Evolutionary conservation across 768 basidiomycete species (phyloP), one percentile per base, ranked within the genome.

Genomic region (Terana coerulea): DNA sequence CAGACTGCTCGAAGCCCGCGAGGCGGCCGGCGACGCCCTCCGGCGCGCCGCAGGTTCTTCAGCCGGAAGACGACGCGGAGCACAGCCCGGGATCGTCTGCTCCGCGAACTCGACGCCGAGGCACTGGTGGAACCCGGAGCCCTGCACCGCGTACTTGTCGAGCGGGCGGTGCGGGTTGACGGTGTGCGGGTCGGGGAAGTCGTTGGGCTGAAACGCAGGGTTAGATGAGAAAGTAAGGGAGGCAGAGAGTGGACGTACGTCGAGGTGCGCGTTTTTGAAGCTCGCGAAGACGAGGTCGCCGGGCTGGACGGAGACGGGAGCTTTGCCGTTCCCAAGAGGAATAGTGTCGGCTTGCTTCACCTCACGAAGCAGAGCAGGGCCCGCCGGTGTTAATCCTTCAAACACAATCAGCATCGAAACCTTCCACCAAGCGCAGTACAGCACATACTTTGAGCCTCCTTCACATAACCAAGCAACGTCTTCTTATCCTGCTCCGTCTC

Each of bases 401-500:
- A 33, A 22, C 5, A 46, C n/a, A 46, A 28, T 24, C 26, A 43
- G 41, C 39, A 10, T 40, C 39, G 15, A 8, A 28, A n/a, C 10
- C 6, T 45, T 29, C 14, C n/a, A 7, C 21, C 74, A 60, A 10
- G 69, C 72, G 72, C 15, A 34, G 8, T 7, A 19, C 43, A 6
- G 34, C 36, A 69, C 73, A 34, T 42, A 76, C 79, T 67, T 72
- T 79, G 73, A 0, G 73, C 80, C 58, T 82, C 79, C 22, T 72
- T 63, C 12, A 77, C 72, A 57, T 81, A 82, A 17, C 78, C 79
- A 8, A 61, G 65, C 6, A 81, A 59, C 21, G 73, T 50, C 31
- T 72, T 66, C 5, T 59, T 61, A 46, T 71, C 70, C 47, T 26
- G 24, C 26, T 64, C 54, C 3, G 58, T 41, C 52, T 72, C 71